Conservation (phyloP, 345 rosid species). For the Gossypium thurberi region DNA sequence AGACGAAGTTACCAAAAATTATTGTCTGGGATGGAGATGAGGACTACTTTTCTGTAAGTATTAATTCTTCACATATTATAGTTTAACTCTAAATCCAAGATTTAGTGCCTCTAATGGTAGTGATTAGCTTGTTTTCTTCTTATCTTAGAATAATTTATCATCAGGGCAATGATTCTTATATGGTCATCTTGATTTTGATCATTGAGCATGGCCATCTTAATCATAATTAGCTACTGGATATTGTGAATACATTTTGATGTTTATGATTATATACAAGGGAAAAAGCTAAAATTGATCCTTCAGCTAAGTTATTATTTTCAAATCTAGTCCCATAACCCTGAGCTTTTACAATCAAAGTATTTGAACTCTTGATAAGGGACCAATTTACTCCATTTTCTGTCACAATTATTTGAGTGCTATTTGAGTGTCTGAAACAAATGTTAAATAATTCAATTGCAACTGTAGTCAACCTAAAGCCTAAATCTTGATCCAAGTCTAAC, state of each 20-base stretch:
- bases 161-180: background rate
- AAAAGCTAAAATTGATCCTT: background rate
- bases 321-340: background rate
- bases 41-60: slow-evolving; percentile 62
- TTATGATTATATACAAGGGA: background rate
- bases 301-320: background rate
- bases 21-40: slow-evolving; percentile 84
- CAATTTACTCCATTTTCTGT: background rate
- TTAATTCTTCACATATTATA: background rate
- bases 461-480: background rate
- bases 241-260: background rate
- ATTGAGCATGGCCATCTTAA: background rate
- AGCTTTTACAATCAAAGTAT: background rate
- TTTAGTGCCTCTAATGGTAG: background rate
- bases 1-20: slow-evolving; percentile 66
- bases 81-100: background rate
- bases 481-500: background rate
- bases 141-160: slow-evolving; percentile 2
- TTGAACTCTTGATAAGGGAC: background rate
- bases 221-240: background rate
- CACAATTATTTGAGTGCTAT: background rate
- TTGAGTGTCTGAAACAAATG: background rate
- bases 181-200: too few species aligned
- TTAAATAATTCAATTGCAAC: background rate
- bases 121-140: background rate